Evolutionary conservation across 805 yeast genomes (phyloP).

Genomic region (Jamesozyma piceae): DNA sequence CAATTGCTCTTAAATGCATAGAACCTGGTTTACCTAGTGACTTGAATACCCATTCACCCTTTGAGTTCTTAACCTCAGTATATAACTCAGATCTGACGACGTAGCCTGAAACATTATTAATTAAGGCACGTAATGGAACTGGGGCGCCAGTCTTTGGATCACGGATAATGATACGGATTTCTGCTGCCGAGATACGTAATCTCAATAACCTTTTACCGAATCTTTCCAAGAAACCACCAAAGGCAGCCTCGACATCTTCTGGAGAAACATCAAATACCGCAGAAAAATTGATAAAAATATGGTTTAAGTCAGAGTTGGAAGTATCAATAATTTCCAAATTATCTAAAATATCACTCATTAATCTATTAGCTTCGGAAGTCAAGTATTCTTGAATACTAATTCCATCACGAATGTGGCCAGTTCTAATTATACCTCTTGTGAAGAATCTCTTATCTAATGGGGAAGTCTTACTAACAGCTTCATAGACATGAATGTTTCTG

Average conservation of each 20-base stretch:
- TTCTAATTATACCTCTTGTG: constrained; percentile 93
- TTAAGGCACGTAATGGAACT: constrained; percentile 93
- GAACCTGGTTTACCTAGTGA: constrained; percentile 91
- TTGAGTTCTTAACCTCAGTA: constrained; percentile 84
- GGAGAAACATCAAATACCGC: constrained; percentile 92
- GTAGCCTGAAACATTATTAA: constrained; percentile 93
- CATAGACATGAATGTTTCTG: constrained; percentile 94
- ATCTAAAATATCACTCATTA: constrained; percentile 92
- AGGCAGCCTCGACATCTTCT: constrained; percentile 92
- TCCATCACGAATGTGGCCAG: constrained; percentile 90
- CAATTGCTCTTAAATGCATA: constrained; percentile 93
- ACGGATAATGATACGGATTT: constrained; percentile 89
- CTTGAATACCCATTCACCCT: constrained; percentile 96
- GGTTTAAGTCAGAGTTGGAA: constrained; percentile 90
- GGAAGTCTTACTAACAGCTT: constrained; percentile 90
- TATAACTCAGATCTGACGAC: constrained; percentile 93
- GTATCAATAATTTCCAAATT: constrained; percentile 91
- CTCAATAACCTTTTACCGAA: constrained; percentile 96
- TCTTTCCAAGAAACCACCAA: constrained; percentile 95
- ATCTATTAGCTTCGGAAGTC: constrained; percentile 91
- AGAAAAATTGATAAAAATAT: constrained; percentile 92
- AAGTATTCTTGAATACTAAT: constrained; percentile 87
- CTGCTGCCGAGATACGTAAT: constrained; percentile 93
- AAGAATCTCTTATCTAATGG: constrained; percentile 91
- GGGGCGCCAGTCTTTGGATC: constrained; percentile 82